phyloP scores from a whole-genome alignment of 805 yeast species.

The Deakozyma indianensis region DNA sequence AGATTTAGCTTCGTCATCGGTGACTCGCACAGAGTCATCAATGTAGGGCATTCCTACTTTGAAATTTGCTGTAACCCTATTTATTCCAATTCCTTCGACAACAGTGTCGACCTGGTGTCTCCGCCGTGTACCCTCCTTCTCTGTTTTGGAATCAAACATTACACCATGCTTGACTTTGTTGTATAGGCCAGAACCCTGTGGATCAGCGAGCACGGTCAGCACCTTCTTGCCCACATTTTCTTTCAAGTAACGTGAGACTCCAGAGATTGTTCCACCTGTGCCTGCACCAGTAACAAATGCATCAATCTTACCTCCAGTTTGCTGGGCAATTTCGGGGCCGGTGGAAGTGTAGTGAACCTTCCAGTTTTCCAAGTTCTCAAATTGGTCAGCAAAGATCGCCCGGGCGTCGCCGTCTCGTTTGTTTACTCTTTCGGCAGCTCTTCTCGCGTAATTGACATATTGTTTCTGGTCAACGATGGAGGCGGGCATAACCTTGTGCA shows the following conservation, averaged over 20 bases:
- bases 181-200: constrained; percentile 87
- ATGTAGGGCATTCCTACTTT: constrained; percentile 51
- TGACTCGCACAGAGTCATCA: constrained; percentile 67
- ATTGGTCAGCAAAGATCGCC: constrained; percentile 90
- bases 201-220: constrained; percentile 68
- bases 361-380: constrained; percentile 91
- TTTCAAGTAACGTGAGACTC: constrained; percentile 66
- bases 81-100: constrained; percentile 88
- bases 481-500: constrained; percentile 85
- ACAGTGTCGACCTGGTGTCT: constrained; percentile 94
- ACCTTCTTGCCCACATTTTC: constrained; percentile 26
- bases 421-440: constrained; percentile 39
- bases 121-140: constrained; percentile 84
- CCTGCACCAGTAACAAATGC: constrained; percentile 86
- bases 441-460: constrained; percentile 77
- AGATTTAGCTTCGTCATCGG: constrained; percentile 64
- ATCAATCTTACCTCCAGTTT: constrained; percentile 51
- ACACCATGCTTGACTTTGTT: constrained; percentile 81
- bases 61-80: constrained; percentile 74
- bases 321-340: constrained; percentile 84
- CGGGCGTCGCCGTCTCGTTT: constrained; percentile 24
- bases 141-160: constrained; percentile 70
- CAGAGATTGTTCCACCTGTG: constrained; percentile 95
- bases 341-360: constrained; percentile 65
- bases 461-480: constrained; percentile 88